A percentile compares a stretch with the other conserved stretches of the same genome.
phyloP scores from a whole-genome alignment of 176 grass and related monocot species.

The Oryza glaberrima region DNA sequence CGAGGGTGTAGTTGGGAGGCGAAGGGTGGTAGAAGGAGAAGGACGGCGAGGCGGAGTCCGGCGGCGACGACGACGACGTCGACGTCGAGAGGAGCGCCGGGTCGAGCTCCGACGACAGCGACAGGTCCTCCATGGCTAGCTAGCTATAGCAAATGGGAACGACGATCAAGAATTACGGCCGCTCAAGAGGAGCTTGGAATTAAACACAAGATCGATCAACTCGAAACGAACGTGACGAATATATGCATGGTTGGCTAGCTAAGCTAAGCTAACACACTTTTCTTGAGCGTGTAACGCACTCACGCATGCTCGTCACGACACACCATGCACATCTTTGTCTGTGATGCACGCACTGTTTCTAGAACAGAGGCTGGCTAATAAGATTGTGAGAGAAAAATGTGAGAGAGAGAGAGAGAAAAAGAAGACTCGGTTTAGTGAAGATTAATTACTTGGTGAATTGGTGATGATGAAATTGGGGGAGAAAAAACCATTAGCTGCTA shows the following conservation, averaged over 20 bases:
- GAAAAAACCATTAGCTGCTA: background rate
- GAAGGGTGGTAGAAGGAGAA: conserved; percentile 76
- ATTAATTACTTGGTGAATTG: conserved; percentile 4
- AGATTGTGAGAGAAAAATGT: background rate
- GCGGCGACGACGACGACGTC: conserved; percentile 66
- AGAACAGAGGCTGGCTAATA: background rate
- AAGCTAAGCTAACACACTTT: background rate
- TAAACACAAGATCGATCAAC: background rate
- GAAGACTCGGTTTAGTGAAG: background rate
- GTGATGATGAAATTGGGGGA: background rate
- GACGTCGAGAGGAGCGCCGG: conserved; percentile 64
- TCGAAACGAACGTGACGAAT: conserved; percentile 9
- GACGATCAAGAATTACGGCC: background rate
- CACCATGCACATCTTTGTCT: background rate
- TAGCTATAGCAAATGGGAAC: background rate
- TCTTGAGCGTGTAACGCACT: conserved; percentile 40
- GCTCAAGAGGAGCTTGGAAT: background rate
- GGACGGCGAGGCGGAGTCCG: conserved; percentile 66
- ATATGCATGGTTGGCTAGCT: background rate
- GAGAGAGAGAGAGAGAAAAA: background rate
- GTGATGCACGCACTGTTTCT: background rate
- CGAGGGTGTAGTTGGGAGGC: conserved; percentile 52
- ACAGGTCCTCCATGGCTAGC: conserved; percentile 69
- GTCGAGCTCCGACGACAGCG: conserved; percentile 66
- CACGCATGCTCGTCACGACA: background rate